Percentiles rank a stretch among this genome's conserved stretches.
Conservation (phyloP, 1,284 basidiomycete species). For the Termitomyces sp. region DNA sequence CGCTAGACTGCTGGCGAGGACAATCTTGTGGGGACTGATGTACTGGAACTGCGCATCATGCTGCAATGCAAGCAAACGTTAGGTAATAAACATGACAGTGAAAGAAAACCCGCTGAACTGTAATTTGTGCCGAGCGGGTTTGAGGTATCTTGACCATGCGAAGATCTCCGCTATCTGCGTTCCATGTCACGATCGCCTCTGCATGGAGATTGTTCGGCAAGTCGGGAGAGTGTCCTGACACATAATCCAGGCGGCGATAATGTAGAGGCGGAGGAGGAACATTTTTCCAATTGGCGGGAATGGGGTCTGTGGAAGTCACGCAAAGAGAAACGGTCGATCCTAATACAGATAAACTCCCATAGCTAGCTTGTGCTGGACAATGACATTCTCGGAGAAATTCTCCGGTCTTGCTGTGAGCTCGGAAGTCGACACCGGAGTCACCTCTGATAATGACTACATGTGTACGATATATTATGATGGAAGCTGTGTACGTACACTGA, state of each 20-base stretch:
- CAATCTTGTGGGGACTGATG: not conserved
- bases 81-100: not conserved
- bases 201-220: not conserved
- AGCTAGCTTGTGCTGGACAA: constrained; percentile 5
- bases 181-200: constrained; percentile 3
- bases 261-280: not conserved
- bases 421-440: not conserved
- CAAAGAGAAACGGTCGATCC: not conserved
- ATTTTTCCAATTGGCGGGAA: not conserved
- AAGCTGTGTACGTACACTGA: not conserved
- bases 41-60: not conserved
- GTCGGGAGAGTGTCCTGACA: not conserved
- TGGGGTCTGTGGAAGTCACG: not conserved
- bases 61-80: not conserved
- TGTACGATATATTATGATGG: not conserved
- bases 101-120: not conserved
- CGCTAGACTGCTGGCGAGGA: not conserved
- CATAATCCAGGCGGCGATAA: not conserved
- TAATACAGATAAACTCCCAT: not conserved
- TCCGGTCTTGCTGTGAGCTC: constrained; percentile 1
- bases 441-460: not conserved
- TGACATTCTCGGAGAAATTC: constrained; percentile 5
- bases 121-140: not conserved
- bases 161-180: constrained; percentile 3
- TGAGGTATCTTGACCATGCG: constrained; percentile 5